Evolutionary conservation across 2,329 filamentous ascomycete species (phyloP).

Genomic region (Neodidymelliopsis sp.): DNA sequence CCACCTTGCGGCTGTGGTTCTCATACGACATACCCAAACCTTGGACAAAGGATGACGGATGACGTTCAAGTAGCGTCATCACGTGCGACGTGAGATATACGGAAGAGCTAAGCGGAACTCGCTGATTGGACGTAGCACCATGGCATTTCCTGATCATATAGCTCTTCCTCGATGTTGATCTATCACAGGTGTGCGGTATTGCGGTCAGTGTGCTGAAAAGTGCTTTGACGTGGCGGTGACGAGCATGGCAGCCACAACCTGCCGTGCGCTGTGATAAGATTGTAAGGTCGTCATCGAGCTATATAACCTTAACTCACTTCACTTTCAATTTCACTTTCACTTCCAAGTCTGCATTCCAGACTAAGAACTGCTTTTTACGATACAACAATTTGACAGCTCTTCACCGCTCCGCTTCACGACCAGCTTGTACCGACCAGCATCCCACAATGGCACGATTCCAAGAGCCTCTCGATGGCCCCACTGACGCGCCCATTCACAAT

Average conservation of each 20-base stretch:
- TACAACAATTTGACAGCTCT: neutral
- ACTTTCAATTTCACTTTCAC: neutral
- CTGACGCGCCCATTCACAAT: slow-evolving; percentile 14
- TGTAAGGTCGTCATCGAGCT: neutral
- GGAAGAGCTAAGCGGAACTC: neutral
- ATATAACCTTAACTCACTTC: slow-evolving; percentile 4
- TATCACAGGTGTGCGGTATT: no score
- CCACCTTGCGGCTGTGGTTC: neutral
- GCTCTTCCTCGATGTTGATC: neutral
- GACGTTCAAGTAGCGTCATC: slow-evolving; percentile 11
- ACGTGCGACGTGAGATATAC: slow-evolving; percentile 8
- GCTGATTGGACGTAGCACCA: slow-evolving; percentile 2
- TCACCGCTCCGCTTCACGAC: neutral
- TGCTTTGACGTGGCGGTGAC: slow-evolving; percentile 3
- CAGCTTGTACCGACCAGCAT: neutral
- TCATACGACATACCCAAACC: neutral
- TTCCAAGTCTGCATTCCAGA: neutral
- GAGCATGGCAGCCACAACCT: neutral
- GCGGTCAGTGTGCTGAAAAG: neutral
- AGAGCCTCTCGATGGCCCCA: slow-evolving; percentile 23
- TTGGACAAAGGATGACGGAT: slow-evolving; percentile 5
- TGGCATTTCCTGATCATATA: neutral
- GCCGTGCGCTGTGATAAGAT: neutral
- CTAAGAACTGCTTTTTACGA: neutral
- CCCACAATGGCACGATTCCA: slow-evolving; percentile 18